These are phyloP conservation scores for Clarkia xantiana DNA, from an alignment of 345 rosid species.

Conservation along the genomic window DNA sequence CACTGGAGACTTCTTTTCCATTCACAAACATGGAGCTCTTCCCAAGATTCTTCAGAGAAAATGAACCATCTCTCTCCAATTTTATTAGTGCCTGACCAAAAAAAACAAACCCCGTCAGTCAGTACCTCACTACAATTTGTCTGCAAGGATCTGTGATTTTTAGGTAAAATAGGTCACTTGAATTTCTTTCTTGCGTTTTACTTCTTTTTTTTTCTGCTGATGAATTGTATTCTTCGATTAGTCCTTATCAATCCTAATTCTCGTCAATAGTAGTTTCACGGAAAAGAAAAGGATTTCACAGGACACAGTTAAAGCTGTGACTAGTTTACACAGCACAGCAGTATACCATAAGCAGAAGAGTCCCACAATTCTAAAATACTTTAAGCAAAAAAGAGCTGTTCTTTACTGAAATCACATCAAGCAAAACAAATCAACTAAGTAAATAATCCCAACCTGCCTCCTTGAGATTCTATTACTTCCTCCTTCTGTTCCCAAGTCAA, in stretches of 20 bases:
- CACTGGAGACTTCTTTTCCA: slow-evolving; percentile 37
- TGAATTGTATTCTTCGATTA: too few species aligned
- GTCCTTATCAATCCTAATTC: too few species aligned
- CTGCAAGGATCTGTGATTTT: too few species aligned
- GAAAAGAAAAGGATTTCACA: neutral
- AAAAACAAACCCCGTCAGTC: neutral
- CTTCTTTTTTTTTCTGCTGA: too few species aligned
- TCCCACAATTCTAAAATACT: neutral
- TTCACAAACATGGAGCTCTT: slow-evolving; percentile 45
- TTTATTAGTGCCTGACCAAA: slow-evolving; percentile 40
- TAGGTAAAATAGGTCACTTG: too few species aligned
- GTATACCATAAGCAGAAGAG: neutral
- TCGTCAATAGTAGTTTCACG: neutral
- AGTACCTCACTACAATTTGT: too few species aligned
- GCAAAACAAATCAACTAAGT: slow-evolving; percentile 4
- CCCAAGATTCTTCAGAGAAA: slow-evolving; percentile 66
- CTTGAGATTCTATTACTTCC: slow-evolving; percentile 54
- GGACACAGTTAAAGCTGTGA: too few species aligned
- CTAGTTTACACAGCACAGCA: neutral
- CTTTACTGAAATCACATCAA: neutral
- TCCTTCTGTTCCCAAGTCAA: slow-evolving; percentile 67
- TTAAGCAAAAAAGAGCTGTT: neutral
- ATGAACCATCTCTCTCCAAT: slow-evolving; percentile 50
- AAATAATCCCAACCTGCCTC: slow-evolving; percentile 42
- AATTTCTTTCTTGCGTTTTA: too few species aligned